Conservation (phyloP, 805 yeast species). For the Kluyveromyces nonfermentans region DNA sequence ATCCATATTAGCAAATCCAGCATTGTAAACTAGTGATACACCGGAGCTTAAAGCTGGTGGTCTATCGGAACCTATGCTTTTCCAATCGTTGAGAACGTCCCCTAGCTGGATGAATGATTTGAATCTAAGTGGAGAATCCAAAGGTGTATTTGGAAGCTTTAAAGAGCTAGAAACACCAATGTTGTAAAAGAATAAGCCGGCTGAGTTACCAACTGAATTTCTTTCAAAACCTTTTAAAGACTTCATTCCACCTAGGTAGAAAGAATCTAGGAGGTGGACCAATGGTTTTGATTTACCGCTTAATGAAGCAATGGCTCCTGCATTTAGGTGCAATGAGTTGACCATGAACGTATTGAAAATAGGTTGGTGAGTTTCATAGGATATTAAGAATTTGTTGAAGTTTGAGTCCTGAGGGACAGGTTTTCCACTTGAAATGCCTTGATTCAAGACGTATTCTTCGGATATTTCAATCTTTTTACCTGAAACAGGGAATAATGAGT, state of each 20-base stretch:
- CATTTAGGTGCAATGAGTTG: conserved; percentile 35
- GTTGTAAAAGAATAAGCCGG: conserved; percentile 48
- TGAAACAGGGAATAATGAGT: conserved; percentile 34
- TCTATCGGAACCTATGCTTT: conserved; percentile 11
- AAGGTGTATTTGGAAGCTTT: conserved; percentile 41
- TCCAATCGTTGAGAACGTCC: conserved; percentile 24
- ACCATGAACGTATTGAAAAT: conserved; percentile 39
- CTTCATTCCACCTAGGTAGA: conserved; percentile 60
- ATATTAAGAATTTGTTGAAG: conserved; percentile 23
- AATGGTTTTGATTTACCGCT: conserved; percentile 15
- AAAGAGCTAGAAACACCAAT: conserved; percentile 42
- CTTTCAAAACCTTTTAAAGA: conserved; percentile 56
- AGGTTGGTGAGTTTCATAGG: conserved; percentile 30
- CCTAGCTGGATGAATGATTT: conserved; percentile 57
- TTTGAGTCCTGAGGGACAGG: conserved; percentile 18
- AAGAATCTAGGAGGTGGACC: conserved; percentile 59
- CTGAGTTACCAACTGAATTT: conserved; percentile 50
- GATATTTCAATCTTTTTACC: conserved; percentile 36
- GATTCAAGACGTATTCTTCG: conserved; percentile 39
- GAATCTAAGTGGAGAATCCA: conserved; percentile 42
- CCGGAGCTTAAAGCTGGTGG: conserved; percentile 37
- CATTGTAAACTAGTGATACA: conserved; percentile 43
- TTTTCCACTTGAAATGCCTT: conserved; percentile 24
- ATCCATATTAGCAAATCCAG: conserved; percentile 46
- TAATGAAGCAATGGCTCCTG: conserved; percentile 42